Evolutionary conservation across 805 yeast genomes (phyloP), one percentile per base, ranked within the genome.

Genomic region (Wickerhamomyces tratensis): DNA sequence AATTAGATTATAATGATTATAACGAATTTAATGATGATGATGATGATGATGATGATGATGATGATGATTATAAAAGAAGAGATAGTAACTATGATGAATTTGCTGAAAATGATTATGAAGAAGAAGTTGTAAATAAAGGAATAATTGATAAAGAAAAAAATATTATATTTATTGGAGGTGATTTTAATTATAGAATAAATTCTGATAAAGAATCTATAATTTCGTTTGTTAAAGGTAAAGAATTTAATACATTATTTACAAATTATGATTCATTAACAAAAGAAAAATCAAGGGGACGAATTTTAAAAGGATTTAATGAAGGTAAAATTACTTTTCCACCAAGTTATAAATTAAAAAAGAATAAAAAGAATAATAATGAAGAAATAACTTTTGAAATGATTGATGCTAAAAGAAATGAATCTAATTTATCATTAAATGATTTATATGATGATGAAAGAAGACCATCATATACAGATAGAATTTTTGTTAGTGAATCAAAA

Each of bases 401-500:
- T 20, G 20, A 20, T 20, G 20, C 20, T 20, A 20, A 20, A 20
- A 20, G 4, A 3, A 20, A 20, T 20, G 4, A 20, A 20, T 20
- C 20, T 3, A 20, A 20, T 20, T 20, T 20, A 20, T 4, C 20
- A 20, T 20, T 20, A 20, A 20, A 20, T 20, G 20, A 20, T 3
- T 20, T 20, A 20, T 20, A 20, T 20, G 66, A 65, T 40, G 37
- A 50, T 5, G 57, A 52, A 15, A 60, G 83, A 39, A 56, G 62
- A 7, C 83, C 85, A 0, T 73, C 82, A 1, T 78, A 77, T 52
- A 77, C 83, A 0, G 85, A 78, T 46, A 63, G 85, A 31, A 67
- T 78, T 4, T 51, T 77, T 20, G 69, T 61, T 52, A 57, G 69
- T 2, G 58, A 59, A 5, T 44, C 58, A 15, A 55, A 55, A 25